Conservation (phyloP, 202 grass and related monocot genomes). For the Digitaria exilis region DNA sequence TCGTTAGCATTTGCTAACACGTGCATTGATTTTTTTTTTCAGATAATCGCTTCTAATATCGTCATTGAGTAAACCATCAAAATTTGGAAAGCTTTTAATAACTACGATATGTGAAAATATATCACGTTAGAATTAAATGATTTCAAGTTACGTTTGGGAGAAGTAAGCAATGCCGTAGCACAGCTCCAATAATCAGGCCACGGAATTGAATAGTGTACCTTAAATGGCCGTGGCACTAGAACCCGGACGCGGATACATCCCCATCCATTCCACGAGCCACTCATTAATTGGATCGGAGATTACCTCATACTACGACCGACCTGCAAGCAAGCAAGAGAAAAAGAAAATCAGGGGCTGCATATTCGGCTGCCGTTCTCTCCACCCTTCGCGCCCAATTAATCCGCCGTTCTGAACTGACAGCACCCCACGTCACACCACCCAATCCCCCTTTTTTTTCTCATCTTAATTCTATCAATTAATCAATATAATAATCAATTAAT, state of each 20-base stretch:
- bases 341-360: neutral
- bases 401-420: slow-evolving; percentile 17
- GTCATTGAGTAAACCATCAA: neutral
- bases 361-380: neutral
- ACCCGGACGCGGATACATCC: slow-evolving; percentile 10
- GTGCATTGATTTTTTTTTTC: neutral
- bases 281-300: slow-evolving; percentile 21
- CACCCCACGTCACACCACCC: neutral
- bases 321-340: neutral
- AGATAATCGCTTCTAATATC: no score
- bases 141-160: no score
- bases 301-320: neutral
- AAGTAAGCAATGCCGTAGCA: neutral
- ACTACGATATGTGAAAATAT: neutral
- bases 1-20: neutral
- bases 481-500: neutral
- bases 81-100: neutral
- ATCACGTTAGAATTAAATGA: neutral
- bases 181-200: slow-evolving; percentile 3
- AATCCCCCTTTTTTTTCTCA: neutral
- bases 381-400: slow-evolving; percentile 1
- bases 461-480: neutral
- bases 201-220: neutral
- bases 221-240: slow-evolving; percentile 19
- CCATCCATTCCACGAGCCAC: neutral